Base-by-base conservation (phyloP, 768 basidiomycete genomes). In the Termitomyces bulborhizus region DNA sequence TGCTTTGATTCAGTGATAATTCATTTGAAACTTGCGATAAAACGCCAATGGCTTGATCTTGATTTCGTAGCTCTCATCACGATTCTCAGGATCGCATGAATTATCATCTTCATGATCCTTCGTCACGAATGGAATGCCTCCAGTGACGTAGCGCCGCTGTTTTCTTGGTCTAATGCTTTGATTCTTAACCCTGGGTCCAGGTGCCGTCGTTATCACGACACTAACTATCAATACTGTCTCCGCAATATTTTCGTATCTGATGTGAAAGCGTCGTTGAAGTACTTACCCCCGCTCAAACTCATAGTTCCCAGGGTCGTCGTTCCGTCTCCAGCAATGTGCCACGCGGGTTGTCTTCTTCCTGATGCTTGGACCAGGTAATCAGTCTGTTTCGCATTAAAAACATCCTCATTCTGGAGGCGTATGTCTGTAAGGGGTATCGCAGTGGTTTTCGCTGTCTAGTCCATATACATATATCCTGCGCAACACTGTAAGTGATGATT, bases 311-410 rank as follows among this genome's bases (percentile, higher is more conserved):
- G 73, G 75, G 21, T 21, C 24, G 71, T 75, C 63, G 46, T 75
- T 73, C 57, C 67, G 63, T n/a, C 60, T 72, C 26, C 71, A 69
- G 71, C 61, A 71, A 45, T 73, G 75, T 57, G 71, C 66, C 45
- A 63, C 65, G 44, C 68, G 71, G 1, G 60, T 71, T 34, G 60
- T 60, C 15, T 59, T 69, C 54, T 59, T 73, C 51, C 56, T 74
- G 43, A 43, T 68, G n/a, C 66, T 68, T 50, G 67, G 70, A 64
- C 60, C 65, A 29, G 29, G 4, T 29, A 3, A 29, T 29, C 29
- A 8, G 27, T 24, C 54, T 43, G 31, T 21, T 18, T 9, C 8
- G n/a, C 29, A 46, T 34, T 3, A 15, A 34, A 16, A 24, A 18
- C 41, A 24, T 27, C 31, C 41, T 24, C 3, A 36, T 29, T 31